A percentile compares a stretch with the other conserved stretches of the same genome.
phyloP scores from a whole-genome alignment of 2,329 filamentous ascomycete genomes.

The Cercospora sesami region DNA sequence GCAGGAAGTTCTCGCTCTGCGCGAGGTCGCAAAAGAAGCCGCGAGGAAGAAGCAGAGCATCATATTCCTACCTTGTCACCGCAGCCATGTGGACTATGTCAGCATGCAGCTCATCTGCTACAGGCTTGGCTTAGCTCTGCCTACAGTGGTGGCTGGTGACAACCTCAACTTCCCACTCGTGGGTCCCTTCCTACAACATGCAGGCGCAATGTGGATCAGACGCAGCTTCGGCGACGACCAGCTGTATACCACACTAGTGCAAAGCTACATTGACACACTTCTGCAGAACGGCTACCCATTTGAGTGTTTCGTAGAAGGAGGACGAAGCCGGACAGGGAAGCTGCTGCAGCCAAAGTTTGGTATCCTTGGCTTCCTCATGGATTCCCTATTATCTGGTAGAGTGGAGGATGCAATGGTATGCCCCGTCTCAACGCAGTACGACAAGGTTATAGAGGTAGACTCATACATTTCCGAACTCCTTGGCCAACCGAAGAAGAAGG shows the following conservation, averaged over 20 bases:
- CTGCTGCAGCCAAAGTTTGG: conserved; percentile 92
- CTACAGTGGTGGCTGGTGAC: conserved; percentile 90
- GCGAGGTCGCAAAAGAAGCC: conserved; percentile 79
- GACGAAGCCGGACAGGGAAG: conserved; percentile 89
- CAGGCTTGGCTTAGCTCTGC: conserved; percentile 80
- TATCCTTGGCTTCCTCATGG: conserved; percentile 86
- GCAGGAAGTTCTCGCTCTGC: conserved; percentile 82
- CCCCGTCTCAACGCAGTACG: conserved; percentile 95
- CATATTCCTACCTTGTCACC: conserved; percentile 90
- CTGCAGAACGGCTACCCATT: conserved; percentile 90
- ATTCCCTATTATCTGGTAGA: conserved; percentile 82
- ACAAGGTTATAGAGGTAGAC: conserved; percentile 97
- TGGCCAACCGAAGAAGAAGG: conserved; percentile 91
- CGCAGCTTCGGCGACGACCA: conserved; percentile 89
- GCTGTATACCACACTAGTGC: conserved; percentile 87
- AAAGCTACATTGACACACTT: conserved; percentile 91
- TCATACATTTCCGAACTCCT: conserved; percentile 94
- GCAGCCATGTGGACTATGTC: conserved; percentile 95
- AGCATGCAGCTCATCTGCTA: conserved; percentile 95
- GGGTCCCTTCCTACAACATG: conserved; percentile 87
- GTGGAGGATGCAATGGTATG: conserved; percentile 91
- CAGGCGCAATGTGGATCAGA: conserved; percentile 95
- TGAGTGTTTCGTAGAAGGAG: conserved; percentile 96
- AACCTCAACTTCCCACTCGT: conserved; percentile 94
- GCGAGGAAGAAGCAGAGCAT: conserved; percentile 89